phyloP scores from a whole-genome alignment of 176 grass and related monocot species.

The Saccharum spontaneum region DNA sequence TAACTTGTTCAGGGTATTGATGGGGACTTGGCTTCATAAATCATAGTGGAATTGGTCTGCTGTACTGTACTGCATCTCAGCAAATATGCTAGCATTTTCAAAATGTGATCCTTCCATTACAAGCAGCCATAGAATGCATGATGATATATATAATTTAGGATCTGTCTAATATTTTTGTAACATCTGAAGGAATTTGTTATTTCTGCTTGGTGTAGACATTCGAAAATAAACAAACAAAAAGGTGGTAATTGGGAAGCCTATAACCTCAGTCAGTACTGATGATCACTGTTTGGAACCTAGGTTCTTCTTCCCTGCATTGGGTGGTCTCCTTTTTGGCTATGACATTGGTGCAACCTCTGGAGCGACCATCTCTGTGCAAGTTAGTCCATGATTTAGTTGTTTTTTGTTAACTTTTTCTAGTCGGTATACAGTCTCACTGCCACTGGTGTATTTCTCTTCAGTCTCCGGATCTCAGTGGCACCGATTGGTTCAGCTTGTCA shows the following conservation, averaged over 20 bases:
- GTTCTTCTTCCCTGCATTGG: conserved; percentile 93
- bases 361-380: conserved; percentile 83
- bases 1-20: not conserved
- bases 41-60: not conserved
- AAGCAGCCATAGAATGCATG: not conserved
- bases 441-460: conserved; percentile 38
- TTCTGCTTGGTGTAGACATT: not conserved
- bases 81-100: not conserved
- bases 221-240: not conserved
- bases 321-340: conserved; percentile 89
- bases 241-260: not conserved
- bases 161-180: not conserved
- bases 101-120: not conserved
- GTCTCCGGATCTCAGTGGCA: conserved; percentile 90
- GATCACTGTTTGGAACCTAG: conserved; percentile 50
- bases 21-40: not conserved
- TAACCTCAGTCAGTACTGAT: conserved; percentile 6
- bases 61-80: not conserved
- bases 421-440: not conserved
- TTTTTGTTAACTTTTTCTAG: not conserved
- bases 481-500: conserved; percentile 84
- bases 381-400: conserved; percentile 35
- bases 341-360: conserved; percentile 93
- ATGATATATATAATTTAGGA: not conserved
- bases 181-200: not conserved